phyloP scores from a whole-genome alignment of 148 eudicot species.

The Simmondsia chinensis region DNA sequence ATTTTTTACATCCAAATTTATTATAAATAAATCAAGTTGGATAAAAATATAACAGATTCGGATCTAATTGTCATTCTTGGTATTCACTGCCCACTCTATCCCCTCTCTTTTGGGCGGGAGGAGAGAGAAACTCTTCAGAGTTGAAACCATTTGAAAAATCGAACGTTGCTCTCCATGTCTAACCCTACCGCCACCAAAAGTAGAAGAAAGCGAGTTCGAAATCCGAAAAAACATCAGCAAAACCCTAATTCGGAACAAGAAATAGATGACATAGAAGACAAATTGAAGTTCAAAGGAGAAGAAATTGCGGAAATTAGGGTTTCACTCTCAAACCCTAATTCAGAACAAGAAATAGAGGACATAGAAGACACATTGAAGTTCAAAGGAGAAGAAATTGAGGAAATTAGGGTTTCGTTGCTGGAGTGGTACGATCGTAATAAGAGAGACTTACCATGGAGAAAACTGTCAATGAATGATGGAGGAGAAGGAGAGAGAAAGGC shows the following conservation, averaged over 20 bases:
- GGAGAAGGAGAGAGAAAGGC: constrained; percentile 44
- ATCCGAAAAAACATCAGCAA: background rate
- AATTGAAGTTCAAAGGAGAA: constrained; percentile 30
- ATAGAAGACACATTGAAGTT: constrained; percentile 66
- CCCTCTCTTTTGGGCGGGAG: no score
- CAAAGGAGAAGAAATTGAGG: constrained; percentile 27
- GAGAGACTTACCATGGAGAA: constrained; percentile 91
- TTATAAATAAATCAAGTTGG: no score
- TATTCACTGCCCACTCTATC: no score
- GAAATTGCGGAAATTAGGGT: constrained; percentile 60
- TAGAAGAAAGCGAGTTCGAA: constrained; percentile 10
- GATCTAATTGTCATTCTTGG: no score
- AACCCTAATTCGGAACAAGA: background rate
- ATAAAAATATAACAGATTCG: no score
- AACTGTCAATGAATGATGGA: constrained; percentile 3
- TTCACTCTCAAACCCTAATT: no score
- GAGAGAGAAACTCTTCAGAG: no score
- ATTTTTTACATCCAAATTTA: no score
- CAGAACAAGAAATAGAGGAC: constrained; percentile 19
- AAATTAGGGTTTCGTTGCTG: constrained; percentile 63
- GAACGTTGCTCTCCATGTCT: no score
- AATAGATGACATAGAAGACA: constrained; percentile 62
- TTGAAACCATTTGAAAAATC: no score
- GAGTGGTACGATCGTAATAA: constrained; percentile 76
- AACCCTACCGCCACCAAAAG: background rate